Conservation (phyloP, 129 eudicot species). For the Lactuca sativa region DNA sequence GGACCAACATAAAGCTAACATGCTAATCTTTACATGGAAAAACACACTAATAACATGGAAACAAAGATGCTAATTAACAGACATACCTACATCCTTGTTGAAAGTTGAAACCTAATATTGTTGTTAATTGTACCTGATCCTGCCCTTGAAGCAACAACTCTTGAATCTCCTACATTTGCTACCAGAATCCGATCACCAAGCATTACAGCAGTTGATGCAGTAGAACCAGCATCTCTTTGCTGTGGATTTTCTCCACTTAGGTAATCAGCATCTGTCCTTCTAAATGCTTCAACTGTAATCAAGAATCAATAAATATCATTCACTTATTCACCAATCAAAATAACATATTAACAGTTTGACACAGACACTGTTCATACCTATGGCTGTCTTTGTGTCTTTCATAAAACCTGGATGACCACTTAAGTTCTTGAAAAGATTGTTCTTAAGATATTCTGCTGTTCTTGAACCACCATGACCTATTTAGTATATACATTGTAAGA, state of each 20-base stretch:
- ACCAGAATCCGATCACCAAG: slow-evolving; percentile 57
- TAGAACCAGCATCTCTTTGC: slow-evolving; percentile 81
- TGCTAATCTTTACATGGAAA: background rate
- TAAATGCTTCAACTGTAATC: slow-evolving; percentile 67
- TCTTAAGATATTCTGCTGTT: slow-evolving; percentile 82
- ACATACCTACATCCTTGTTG: background rate
- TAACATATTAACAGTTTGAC: background rate
- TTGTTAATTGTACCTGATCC: slow-evolving; percentile 50
- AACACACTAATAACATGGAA: background rate
- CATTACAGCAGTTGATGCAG: slow-evolving; percentile 74
- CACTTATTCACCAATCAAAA: slow-evolving; percentile 12
- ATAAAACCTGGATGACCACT: slow-evolving; percentile 73
- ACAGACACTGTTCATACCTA: slow-evolving; percentile 37
- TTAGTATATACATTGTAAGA: slow-evolving; percentile 18
- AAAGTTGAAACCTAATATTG: background rate
- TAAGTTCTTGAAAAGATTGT: slow-evolving; percentile 66
- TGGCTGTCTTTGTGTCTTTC: slow-evolving; percentile 72
- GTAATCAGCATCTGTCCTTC: slow-evolving; percentile 65
- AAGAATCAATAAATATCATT: background rate
- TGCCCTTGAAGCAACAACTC: slow-evolving; percentile 72
- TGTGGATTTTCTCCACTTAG: slow-evolving; percentile 59
- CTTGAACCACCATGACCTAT: slow-evolving; percentile 76
- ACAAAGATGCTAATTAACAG: background rate
- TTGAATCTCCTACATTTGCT: slow-evolving; percentile 86
- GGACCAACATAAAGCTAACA: background rate